Evolutionary conservation across 228 moss, liverwort and hornwort genomes (phyloP), one percentile per base, ranked within the genome.

Genomic region (Sphagnum fallax): DNA sequence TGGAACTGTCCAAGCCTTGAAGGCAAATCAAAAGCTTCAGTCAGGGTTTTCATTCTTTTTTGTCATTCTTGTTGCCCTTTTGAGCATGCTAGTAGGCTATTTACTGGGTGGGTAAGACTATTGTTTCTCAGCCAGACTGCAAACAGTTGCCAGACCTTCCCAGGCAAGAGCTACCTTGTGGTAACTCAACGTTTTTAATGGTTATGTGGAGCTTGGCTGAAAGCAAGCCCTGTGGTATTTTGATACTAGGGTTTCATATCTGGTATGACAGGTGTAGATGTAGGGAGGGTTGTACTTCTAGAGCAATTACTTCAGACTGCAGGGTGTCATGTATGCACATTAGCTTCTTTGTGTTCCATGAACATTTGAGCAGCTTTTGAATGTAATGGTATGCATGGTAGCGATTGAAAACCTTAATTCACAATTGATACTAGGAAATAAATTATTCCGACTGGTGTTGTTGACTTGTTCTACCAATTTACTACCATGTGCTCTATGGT

Each of bases 21-120:
- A 95, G 86, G 77, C 80, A 52, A 67, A 75, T 65, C 89, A 85
- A 78, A 89, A 87, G 77, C 84, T 84, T 59, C 89, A 81, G 78
- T 53, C 77, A 55, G 89, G 97, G 55, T 98, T 98, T 74, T 91
- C 93, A 57, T 83, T 84, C 85, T 81, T 93, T 75, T 87, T 87
- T 74, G 84, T 98, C 71, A 84, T 98, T 70, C 75, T 98, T 55
- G 75, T 91, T 80, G 90, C 83, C 79, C 72, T 98, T 74, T 73
- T 98, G 79, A 90, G 97, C 78, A 91, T 98, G 76, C 72, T 98
- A 82, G 72, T 98, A 67, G 97, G 97, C 62, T 98, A 93, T 71
- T 69, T 88, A 77, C 72, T 84, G 60, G 79, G 77, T 72, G 84
- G 82, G 72, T 84, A 82, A 79, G 65, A 48, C 73, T 51, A 59